These are phyloP conservation scores for Rhizopus microsporus DNA, from an alignment of 371 early-diverging fungal genomes.

Conservation along the genomic window DNA sequence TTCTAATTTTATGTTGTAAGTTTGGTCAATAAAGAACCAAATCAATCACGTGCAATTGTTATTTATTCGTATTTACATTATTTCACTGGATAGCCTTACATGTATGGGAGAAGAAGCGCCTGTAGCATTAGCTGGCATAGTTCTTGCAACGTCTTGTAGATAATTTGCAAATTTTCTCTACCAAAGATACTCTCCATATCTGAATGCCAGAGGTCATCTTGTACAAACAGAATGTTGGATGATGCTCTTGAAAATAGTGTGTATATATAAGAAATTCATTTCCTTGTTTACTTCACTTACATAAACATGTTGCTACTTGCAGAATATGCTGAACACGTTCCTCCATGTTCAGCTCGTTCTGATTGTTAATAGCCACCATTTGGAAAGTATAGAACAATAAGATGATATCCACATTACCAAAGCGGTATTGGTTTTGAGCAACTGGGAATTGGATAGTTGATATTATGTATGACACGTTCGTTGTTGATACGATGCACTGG, in stretches of 20 bases:
- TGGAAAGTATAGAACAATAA: not conserved
- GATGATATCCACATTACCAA: not conserved
- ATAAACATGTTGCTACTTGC: not conserved
- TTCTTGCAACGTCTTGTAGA: conserved; percentile 2
- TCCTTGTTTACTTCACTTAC: not conserved
- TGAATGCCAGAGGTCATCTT: not conserved
- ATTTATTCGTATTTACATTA: no score
- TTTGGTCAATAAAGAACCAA: no score
- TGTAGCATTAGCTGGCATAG: no score
- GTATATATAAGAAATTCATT: conserved; percentile 1
- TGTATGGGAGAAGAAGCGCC: no score
- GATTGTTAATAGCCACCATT: conserved; percentile 1
- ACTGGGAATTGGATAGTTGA: not conserved
- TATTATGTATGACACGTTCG: not conserved
- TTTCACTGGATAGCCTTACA: no score
- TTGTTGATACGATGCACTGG: not conserved
- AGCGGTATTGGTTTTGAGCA: not conserved
- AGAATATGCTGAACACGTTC: not conserved
- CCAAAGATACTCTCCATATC: not conserved
- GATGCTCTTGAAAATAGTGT: not conserved
- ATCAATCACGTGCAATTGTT: no score
- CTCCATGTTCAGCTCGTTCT: not conserved
- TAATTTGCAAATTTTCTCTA: not conserved
- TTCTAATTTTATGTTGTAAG: no score
- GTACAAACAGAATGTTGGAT: not conserved